Base-by-base conservation (phyloP, 768 basidiomycete species). In the Butyriboletus loyo region DNA sequence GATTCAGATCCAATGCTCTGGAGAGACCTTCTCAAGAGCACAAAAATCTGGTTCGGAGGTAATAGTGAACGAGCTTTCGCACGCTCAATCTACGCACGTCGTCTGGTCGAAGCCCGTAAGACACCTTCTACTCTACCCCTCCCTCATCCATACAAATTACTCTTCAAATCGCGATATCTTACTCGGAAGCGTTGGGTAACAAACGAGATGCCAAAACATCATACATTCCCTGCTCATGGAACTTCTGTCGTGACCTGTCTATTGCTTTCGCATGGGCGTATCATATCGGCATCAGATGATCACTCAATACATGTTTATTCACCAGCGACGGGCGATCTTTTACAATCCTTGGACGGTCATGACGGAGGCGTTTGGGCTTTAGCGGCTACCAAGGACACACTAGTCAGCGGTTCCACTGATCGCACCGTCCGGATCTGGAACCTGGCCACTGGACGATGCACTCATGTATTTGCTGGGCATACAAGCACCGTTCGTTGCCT, bases 341-440 rank as follows among this genome's bases (percentile, higher is more conserved):
- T 87, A 5, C 83, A 81, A 37, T 81, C 86, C 2, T 78, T 98
- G 38, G 80, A 89, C 52, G 96, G 95, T 4, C 95, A 98, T 62
- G 90, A 93, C 60, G 95, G 95, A 45, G 95, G 95, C 17, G 93
- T 98, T 1, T 98, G 95, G 95, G 94, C 95, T 15, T 75, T 98
- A n/a, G 89, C 89, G 5, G 86, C 88, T 32, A 91, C 81, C 68
- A 91, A 89, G 75, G 84, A 92, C 67, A 81, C 87, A 25, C 81
- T 94, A 17, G 94, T 96, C 59, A 92, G 88, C 60, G 94, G 94
- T 5, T 92, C 89, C 13, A 97, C 94, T 8, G 94, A 97, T 73
- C 84, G 94, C 27, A 95, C 92, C 0, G 91, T 97, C 49, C 79
- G 94, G 44, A 88, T 95, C 35, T 97, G 93, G 94, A 86, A 95